Conservation (phyloP, 352 stramenopile species). For the Phytophthora idaei region DNA sequence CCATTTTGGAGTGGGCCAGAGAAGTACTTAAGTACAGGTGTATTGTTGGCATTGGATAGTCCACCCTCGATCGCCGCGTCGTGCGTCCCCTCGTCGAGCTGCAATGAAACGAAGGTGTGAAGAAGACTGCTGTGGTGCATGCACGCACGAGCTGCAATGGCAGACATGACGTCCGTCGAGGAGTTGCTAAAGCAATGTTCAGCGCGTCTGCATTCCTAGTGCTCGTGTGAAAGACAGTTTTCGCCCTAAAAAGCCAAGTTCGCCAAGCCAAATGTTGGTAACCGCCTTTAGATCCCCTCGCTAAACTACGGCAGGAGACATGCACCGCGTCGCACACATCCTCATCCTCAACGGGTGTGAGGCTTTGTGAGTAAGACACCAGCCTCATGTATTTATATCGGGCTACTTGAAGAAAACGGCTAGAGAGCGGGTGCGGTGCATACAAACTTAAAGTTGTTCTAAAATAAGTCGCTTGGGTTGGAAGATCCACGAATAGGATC, state of each 20-base stretch:
- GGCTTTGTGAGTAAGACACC: conserved; percentile 2
- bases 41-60: conserved; percentile 25
- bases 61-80: conserved; percentile 21
- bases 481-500: conserved; percentile 37
- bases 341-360: not conserved
- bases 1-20: too few species aligned
- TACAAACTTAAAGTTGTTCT: conserved; percentile 17
- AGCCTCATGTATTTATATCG: conserved; percentile 11
- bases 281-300: not conserved
- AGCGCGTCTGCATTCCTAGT: not conserved
- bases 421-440: conserved; percentile 22
- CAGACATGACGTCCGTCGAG: conserved; percentile 12
- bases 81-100: conserved; percentile 22
- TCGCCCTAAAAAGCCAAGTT: not conserved
- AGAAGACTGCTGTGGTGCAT: conserved; percentile 22
- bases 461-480: conserved; percentile 9
- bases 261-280: not conserved
- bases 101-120: conserved; percentile 4
- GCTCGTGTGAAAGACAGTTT: conserved; percentile 1
- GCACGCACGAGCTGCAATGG: conserved; percentile 16
- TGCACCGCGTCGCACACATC: conserved; percentile 9
- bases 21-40: too few species aligned
- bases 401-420: conserved; percentile 16
- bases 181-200: conserved; percentile 5
- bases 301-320: not conserved